phyloP scores from a whole-genome alignment of 768 basidiomycete genomes.

The Termitomyces sp. region DNA sequence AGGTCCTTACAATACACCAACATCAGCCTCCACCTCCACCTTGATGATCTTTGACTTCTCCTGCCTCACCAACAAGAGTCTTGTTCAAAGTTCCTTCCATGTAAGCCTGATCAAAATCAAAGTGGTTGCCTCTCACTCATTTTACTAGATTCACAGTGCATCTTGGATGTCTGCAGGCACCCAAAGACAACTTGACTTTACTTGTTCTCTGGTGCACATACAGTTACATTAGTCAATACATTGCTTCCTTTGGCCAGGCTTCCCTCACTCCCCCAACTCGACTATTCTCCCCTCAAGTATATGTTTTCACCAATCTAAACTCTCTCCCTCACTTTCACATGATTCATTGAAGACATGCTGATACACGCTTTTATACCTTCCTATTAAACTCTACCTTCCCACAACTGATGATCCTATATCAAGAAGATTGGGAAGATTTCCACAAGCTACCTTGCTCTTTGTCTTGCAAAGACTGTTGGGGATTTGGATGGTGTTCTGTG shows the following conservation, averaged over 20 bases:
- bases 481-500: no score
- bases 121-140: neutral
- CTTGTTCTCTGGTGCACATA: conserved; percentile 79
- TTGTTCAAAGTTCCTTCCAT: no score
- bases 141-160: conserved; percentile 58
- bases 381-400: conserved; percentile 74
- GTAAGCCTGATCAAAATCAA: conserved; percentile 31
- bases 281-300: conserved; percentile 70
- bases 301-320: conserved; percentile 52
- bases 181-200: conserved; percentile 63
- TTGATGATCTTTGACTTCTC: no score
- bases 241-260: conserved; percentile 43
- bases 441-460: conserved; percentile 67
- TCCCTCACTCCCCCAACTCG: conserved; percentile 68
- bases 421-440: conserved; percentile 79
- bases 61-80: no score
- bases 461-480: no score
- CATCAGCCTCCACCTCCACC: no score
- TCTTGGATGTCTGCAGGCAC: conserved; percentile 65
- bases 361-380: conserved; percentile 70
- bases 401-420: conserved; percentile 61
- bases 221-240: conserved; percentile 53
- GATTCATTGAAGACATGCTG: conserved; percentile 44
- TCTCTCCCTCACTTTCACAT: conserved; percentile 33
- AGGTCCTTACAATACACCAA: no score